phyloP scores from a whole-genome alignment of 78 protist species.

The Pelomyxa schiedti region DNA sequence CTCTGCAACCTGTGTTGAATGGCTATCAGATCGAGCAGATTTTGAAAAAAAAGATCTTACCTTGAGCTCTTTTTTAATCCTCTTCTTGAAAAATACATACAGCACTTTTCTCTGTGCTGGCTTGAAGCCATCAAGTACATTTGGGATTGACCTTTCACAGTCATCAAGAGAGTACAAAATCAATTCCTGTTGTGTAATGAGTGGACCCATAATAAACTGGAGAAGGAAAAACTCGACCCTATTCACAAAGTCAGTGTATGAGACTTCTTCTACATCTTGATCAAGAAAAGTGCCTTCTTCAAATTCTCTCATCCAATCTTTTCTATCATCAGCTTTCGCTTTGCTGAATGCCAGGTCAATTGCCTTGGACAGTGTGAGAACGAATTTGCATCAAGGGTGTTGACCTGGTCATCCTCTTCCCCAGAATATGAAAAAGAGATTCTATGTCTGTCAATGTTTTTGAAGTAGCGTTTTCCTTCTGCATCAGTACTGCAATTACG shows the following conservation, averaged over 20 bases:
- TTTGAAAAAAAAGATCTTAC: too few relatives aligned
- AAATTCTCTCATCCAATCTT: constrained; percentile 77
- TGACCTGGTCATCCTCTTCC: constrained; percentile 42
- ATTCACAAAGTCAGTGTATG: constrained; percentile 31
- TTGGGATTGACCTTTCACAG: constrained; percentile 92
- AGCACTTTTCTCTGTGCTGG: constrained; percentile 94
- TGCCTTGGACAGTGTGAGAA: neutral
- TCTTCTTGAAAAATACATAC: constrained; percentile 92
- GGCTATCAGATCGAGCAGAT: too few relatives aligned
- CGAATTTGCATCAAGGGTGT: constrained; percentile 14
- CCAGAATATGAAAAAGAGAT: constrained; percentile 48
- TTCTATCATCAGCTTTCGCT: constrained; percentile 76
- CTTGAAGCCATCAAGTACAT: constrained; percentile 93
- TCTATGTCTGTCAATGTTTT: constrained; percentile 59
- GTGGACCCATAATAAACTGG: too few relatives aligned
- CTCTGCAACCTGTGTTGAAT: too few relatives aligned
- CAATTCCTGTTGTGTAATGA: constrained; percentile 88
- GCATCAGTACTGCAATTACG: constrained; percentile 35
- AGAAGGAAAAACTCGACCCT: neutral
- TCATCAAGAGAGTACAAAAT: constrained; percentile 86
- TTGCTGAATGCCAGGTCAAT: constrained; percentile 78
- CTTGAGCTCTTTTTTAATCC: constrained; percentile 80
- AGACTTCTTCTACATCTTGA: constrained; percentile 19
- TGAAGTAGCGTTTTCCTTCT: constrained; percentile 94
- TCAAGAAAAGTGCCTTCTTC: constrained; percentile 36